These are phyloP conservation scores for Sicyos baderoa DNA, from an alignment of 306 rosid genomes.

Conservation along the genomic window DNA sequence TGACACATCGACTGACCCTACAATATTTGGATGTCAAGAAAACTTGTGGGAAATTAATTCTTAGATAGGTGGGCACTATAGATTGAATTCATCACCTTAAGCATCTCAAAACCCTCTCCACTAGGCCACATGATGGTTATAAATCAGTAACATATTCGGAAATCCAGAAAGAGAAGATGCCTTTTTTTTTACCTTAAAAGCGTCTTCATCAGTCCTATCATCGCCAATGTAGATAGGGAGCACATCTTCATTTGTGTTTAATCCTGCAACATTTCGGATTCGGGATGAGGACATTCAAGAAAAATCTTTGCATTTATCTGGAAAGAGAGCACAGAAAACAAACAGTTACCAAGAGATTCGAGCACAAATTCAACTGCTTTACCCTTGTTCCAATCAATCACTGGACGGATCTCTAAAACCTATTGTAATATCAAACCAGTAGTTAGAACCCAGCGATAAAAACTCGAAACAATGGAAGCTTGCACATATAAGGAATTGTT, in stretches of 20 bases:
- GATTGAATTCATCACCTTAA: too few relatives aligned
- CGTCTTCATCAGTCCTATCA: conserved; percentile 89
- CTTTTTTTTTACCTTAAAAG: conserved; percentile 52
- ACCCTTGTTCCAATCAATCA: conserved; percentile 92
- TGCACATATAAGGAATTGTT: not conserved
- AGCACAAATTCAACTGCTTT: conserved; percentile 92
- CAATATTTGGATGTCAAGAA: too few relatives aligned
- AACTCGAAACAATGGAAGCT: not conserved
- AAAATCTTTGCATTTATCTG: not conserved
- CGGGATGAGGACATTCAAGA: not conserved
- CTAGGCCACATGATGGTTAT: too few relatives aligned
- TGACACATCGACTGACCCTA: too few relatives aligned
- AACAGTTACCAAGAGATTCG: conserved; percentile 57
- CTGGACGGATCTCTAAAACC: conserved; percentile 98
- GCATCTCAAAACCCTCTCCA: too few relatives aligned
- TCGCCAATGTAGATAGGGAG: conserved; percentile 84
- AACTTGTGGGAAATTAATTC: too few relatives aligned
- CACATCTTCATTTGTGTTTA: conserved; percentile 47
- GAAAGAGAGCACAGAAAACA: not conserved
- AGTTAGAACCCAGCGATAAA: not conserved
- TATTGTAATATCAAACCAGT: conserved; percentile 14
- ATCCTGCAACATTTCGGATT: conserved; percentile 34
- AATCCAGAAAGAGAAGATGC: too few relatives aligned
- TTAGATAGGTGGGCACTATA: too few relatives aligned
- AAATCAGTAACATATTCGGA: not conserved